Percentiles rank a stretch among this genome's conserved stretches.
These are phyloP conservation scores for Crassisporium funariophilum DNA, from an alignment of 768 basidiomycete species.

Conservation along the genomic window DNA sequence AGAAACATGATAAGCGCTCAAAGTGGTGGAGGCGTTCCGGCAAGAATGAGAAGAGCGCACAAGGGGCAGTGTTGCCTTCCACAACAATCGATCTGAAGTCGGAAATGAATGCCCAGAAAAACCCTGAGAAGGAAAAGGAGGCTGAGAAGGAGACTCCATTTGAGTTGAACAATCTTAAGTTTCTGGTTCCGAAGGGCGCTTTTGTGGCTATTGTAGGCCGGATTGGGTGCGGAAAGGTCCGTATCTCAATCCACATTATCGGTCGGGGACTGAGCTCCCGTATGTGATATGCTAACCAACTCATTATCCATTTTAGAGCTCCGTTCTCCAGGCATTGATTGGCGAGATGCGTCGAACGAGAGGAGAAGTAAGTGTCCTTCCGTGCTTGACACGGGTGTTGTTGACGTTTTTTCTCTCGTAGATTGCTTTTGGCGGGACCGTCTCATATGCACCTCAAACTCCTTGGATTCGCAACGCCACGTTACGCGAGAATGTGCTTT, in stretches of 20 bases:
- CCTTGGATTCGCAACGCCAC: constrained; percentile 73
- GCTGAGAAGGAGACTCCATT: constrained; percentile 49
- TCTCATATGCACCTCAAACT: constrained; percentile 62
- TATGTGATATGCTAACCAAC: neutral
- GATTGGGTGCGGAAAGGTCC: constrained; percentile 70
- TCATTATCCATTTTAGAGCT: constrained; percentile 41
- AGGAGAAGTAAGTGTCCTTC: constrained; percentile 34
- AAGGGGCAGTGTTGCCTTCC: constrained; percentile 1
- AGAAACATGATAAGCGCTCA: neutral
- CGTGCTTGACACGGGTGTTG: neutral
- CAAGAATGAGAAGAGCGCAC: constrained; percentile 5
- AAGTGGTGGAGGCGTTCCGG: constrained; percentile 8
- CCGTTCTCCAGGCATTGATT: constrained; percentile 55
- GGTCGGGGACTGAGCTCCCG: neutral
- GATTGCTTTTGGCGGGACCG: constrained; percentile 52
- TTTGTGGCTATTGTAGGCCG: constrained; percentile 73
- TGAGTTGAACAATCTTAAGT: constrained; percentile 47
- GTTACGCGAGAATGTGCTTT: constrained; percentile 72
- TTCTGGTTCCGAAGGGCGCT: constrained; percentile 53
- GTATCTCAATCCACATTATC: neutral
- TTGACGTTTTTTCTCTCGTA: constrained; percentile 6
- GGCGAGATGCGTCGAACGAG: constrained; percentile 68
- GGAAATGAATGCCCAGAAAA: constrained; percentile 6
- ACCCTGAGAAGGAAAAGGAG: constrained; percentile 9
- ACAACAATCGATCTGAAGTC: constrained; percentile 2